Evolutionary conservation across 495 filamentous ascomycete genomes (phyloP).

Genomic region (Podospora fimiseda): DNA sequence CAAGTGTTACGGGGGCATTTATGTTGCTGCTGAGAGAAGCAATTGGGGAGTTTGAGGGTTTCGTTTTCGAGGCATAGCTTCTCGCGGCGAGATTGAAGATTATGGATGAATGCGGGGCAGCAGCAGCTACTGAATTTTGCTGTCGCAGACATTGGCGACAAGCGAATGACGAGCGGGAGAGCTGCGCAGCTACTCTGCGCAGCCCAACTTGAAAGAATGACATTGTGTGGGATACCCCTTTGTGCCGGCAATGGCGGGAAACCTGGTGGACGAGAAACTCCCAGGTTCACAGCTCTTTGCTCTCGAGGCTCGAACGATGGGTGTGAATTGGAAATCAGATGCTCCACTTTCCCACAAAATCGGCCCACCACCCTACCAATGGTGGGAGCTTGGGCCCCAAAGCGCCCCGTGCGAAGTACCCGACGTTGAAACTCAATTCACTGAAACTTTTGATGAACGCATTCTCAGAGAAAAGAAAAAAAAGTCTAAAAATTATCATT

Average conservation of each 20-base stretch:
- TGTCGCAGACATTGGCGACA: constrained; percentile 58
- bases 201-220: constrained; percentile 44
- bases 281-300: background rate
- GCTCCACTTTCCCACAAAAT: background rate
- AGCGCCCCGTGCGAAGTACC: background rate
- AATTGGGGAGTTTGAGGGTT: constrained; percentile 9
- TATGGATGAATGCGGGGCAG: constrained; percentile 24
- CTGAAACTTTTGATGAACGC: background rate
- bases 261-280: background rate
- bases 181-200: constrained; percentile 45
- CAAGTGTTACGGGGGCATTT: constrained; percentile 8
- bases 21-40: constrained; percentile 10
- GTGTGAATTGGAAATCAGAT: background rate
- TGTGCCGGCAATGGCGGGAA: constrained; percentile 13
- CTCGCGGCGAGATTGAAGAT: constrained; percentile 15
- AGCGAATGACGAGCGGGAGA: constrained; percentile 52
- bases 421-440: no score
- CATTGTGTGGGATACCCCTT: constrained; percentile 31
- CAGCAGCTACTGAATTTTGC: constrained; percentile 15
- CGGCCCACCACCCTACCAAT: constrained; percentile 12
- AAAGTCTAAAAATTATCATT: background rate
- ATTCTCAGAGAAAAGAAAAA: background rate
- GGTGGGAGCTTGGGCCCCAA: background rate
- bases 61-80: constrained; percentile 13
- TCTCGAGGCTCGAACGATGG: constrained; percentile 4